These are phyloP conservation scores for Dianthus caryophyllus DNA, from an alignment of 148 eudicot species.

Conservation along the genomic window DNA sequence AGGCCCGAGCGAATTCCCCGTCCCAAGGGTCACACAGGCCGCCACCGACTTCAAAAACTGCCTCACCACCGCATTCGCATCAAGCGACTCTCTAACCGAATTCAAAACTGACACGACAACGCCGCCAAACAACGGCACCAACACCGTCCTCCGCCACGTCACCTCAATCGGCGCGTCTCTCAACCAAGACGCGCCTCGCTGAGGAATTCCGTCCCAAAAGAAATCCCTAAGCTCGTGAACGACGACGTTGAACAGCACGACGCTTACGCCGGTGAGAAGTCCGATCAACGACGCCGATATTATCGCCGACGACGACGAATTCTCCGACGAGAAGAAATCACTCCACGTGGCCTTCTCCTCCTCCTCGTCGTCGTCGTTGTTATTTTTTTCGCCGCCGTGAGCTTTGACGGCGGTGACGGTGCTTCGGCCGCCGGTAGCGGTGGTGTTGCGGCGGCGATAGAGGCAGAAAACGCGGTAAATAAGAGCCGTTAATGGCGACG, in stretches of 20 bases:
- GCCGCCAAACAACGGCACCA: slow-evolving; percentile 84
- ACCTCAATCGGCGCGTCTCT: slow-evolving; percentile 60
- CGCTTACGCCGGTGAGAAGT: slow-evolving; percentile 64
- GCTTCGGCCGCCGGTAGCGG: too few relatives aligned
- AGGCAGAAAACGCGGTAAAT: too few relatives aligned
- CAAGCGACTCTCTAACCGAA: slow-evolving; percentile 39
- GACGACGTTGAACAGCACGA: slow-evolving; percentile 70
- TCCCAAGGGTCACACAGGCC: slow-evolving; percentile 85
- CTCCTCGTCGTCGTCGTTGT: neutral
- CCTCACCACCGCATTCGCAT: too few relatives aligned
- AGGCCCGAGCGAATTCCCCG: slow-evolving; percentile 91
- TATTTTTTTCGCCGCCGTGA: neutral
- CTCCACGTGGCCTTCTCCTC: neutral
- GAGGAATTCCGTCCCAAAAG: slow-evolving; percentile 81
- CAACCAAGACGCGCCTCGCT: slow-evolving; percentile 83
- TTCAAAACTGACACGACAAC: slow-evolving; percentile 61
- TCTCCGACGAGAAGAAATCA: slow-evolving; percentile 25
- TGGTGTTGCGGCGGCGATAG: neutral
- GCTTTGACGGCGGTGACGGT: slow-evolving; percentile 1
- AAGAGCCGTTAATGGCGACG: too few relatives aligned
- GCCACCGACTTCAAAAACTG: slow-evolving; percentile 72
- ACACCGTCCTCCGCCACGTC: slow-evolving; percentile 54
- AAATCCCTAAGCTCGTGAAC: slow-evolving; percentile 86
- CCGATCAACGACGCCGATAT: slow-evolving; percentile 72
- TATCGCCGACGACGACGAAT: slow-evolving; percentile 44